Percentiles rank a stretch among this genome's conserved stretches.
Conservation (phyloP, 2,329 filamentous ascomycete genomes). For the Pseudogymnoascus sp. region DNA sequence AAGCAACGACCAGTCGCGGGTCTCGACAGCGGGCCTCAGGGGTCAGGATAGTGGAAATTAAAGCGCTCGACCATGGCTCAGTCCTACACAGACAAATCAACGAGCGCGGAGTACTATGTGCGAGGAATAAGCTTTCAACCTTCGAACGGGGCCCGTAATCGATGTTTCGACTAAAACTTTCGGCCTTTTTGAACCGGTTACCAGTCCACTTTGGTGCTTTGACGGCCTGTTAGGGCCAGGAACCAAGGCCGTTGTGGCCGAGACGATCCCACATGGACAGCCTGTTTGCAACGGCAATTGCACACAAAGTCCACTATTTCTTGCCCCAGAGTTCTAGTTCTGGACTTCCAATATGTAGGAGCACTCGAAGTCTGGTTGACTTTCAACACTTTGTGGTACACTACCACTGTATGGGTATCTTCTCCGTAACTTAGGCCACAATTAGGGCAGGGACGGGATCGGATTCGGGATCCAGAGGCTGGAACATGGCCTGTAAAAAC, state of each 20-base stretch:
- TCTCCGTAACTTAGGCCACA: not conserved
- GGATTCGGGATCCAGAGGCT: not conserved
- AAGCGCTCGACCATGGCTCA: conserved; percentile 5
- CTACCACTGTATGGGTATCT: not conserved
- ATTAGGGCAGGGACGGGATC: not conserved
- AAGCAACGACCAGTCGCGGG: not conserved
- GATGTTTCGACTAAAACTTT: not conserved
- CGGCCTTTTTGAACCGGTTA: not conserved
- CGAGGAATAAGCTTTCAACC: conserved; percentile 6
- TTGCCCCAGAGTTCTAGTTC: not conserved
- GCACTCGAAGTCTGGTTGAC: not conserved
- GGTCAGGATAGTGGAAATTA: not conserved
- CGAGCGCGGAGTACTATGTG: not conserved
- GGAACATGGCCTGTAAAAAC: not conserved
- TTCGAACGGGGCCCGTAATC: not conserved
- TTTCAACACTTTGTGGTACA: not conserved
- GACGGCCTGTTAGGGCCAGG: conserved; percentile 2
- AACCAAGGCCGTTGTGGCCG: not conserved
- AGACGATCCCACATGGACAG: not conserved
- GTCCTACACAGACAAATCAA: conserved; percentile 2
- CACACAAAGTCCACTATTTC: conserved; percentile 5
- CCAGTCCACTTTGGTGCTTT: not conserved
- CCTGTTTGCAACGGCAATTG: not conserved
- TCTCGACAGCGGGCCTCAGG: not conserved
- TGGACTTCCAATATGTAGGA: not conserved